phyloP scores from a whole-genome alignment of 495 filamentous ascomycete species.

The Hamigera avellanea region DNA sequence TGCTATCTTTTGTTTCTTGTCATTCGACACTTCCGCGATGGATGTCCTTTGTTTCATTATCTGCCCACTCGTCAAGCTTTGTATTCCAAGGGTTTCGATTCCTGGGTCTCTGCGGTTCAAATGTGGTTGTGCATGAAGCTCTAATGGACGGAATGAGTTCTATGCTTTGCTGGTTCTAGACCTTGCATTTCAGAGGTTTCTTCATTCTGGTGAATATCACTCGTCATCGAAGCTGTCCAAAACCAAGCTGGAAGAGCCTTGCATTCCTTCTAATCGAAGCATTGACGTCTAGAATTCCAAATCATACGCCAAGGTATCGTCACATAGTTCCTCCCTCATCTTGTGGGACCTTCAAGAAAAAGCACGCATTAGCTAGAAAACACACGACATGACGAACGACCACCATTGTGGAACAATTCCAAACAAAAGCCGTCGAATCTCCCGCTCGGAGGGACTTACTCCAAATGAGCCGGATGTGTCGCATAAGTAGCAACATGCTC shows the following conservation, averaged over 20 bases:
- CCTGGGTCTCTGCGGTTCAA: no score
- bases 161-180: no score
- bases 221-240: no score
- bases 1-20: not conserved
- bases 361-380: slow-evolving; percentile 1
- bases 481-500: slow-evolving; percentile 26
- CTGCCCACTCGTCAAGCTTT: no score
- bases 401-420: not conserved
- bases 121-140: no score
- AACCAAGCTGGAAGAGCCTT: not conserved
- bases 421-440: not conserved
- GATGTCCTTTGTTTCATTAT: no score
- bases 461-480: slow-evolving; percentile 26
- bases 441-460: slow-evolving; percentile 15
- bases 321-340: slow-evolving; percentile 31
- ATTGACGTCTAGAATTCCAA: slow-evolving; percentile 21
- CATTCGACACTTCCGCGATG: not conserved
- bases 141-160: no score
- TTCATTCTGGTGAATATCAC: no score
- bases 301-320: slow-evolving; percentile 35
- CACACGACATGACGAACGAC: not conserved
- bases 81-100: no score
- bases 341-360: slow-evolving; percentile 21
- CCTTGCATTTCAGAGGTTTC: no score
- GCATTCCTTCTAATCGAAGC: not conserved